phyloP scores from a whole-genome alignment of 2,329 filamentous ascomycete species.

The Penicillium polonicum region DNA sequence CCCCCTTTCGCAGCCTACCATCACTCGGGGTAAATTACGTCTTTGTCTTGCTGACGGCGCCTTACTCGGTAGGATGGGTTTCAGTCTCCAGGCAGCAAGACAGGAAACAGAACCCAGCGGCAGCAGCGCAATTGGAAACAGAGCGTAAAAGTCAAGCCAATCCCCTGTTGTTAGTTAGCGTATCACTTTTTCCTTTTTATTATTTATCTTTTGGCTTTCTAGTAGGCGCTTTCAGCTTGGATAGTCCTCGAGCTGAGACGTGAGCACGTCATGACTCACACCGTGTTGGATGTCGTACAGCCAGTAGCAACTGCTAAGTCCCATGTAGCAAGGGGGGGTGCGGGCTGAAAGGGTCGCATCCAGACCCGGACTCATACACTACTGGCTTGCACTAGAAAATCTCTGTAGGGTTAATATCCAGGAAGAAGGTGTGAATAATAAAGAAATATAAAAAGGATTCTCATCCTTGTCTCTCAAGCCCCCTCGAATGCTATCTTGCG shows the following conservation, averaged over 20 bases:
- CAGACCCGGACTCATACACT: background rate
- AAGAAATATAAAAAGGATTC: background rate
- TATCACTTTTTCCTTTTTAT: background rate
- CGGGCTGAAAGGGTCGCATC: background rate
- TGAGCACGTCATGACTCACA: conserved; percentile 19
- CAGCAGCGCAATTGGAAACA: conserved; percentile 18
- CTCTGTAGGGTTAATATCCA: background rate
- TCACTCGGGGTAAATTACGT: background rate
- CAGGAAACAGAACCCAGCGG: background rate
- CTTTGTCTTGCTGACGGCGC: conserved; percentile 1
- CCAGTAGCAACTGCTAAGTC: background rate
- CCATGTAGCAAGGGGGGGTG: background rate
- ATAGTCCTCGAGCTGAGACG: background rate
- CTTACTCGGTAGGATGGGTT: background rate
- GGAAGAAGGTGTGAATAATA: background rate
- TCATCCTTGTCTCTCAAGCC: background rate
- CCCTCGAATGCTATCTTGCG: conserved; percentile 1
- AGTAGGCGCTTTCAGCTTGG: background rate
- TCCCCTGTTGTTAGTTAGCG: background rate
- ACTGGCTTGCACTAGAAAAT: background rate
- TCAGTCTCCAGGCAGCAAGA: conserved; percentile 2
- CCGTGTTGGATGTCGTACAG: conserved; percentile 8
- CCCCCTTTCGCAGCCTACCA: background rate
- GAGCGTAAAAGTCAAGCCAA: conserved; percentile 6
- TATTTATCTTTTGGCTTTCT: background rate